A percentile compares a stretch with the other conserved stretches of the same genome.
Conservation (phyloP, 2,329 filamentous ascomycete species). For the Beauveria sp. region DNA sequence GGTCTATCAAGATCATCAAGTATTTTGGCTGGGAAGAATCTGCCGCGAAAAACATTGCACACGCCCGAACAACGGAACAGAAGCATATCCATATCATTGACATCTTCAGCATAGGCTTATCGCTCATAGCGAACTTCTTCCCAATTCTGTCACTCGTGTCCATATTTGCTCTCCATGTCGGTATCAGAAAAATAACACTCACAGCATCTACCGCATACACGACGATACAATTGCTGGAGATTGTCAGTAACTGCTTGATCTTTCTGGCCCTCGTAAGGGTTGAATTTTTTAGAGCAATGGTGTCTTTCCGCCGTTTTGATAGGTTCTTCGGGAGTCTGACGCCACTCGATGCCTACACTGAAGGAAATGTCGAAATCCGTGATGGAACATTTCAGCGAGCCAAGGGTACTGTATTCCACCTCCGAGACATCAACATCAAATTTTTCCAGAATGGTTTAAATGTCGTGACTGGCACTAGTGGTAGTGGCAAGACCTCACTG, state of each 20-base stretch:
- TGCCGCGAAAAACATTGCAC: conserved; percentile 40
- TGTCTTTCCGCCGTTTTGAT: conserved; percentile 45
- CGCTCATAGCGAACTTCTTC: conserved; percentile 34
- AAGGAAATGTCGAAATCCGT: conserved; percentile 39
- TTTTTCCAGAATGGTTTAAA: conserved; percentile 48
- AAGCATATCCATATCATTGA: conserved; percentile 46
- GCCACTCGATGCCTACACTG: conserved; percentile 38
- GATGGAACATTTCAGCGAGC: conserved; percentile 41
- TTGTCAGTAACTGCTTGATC: conserved; percentile 45
- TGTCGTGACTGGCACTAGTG: conserved; percentile 45
- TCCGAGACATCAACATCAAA: conserved; percentile 40
- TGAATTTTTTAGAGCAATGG: conserved; percentile 26
- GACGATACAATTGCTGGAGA: conserved; percentile 42
- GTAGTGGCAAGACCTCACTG: conserved; percentile 50
- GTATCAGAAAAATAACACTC: conserved; percentile 39
- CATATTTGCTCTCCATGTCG: conserved; percentile 46
- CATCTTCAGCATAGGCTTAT: conserved; percentile 38
- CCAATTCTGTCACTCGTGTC: conserved; percentile 43
- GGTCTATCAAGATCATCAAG: conserved; percentile 51
- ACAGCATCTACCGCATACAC: conserved; percentile 51
- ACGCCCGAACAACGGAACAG: conserved; percentile 43
- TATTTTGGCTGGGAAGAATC: conserved; percentile 55
- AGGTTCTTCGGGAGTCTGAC: conserved; percentile 44
- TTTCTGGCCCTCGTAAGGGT: conserved; percentile 33
- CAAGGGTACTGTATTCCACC: conserved; percentile 40